phyloP scores from a whole-genome alignment of 495 filamentous ascomycete genomes.

The Geoglossum glabrum region DNA sequence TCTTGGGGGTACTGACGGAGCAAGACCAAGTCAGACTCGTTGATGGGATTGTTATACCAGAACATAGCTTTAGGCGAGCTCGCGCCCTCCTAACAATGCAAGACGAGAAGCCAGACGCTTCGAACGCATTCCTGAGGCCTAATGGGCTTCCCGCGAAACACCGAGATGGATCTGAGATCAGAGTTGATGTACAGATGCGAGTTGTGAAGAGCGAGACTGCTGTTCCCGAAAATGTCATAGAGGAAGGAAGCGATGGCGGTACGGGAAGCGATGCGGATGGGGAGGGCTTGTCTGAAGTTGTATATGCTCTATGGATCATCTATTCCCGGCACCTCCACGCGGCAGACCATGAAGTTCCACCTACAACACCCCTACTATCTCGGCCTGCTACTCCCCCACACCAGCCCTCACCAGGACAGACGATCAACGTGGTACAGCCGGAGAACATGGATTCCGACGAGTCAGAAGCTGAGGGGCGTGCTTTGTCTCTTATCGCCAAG shows the following conservation, averaged over 20 bases:
- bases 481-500: constrained; percentile 42
- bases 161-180: constrained; percentile 73
- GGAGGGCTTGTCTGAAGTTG: constrained; percentile 41
- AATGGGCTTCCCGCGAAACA: constrained; percentile 70
- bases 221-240: constrained; percentile 22
- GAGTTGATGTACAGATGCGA: constrained; percentile 86
- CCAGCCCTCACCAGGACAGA: constrained; percentile 63
- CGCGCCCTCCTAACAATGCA: constrained; percentile 62
- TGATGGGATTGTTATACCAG: constrained; percentile 92
- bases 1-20: constrained; percentile 60
- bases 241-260: constrained; percentile 30
- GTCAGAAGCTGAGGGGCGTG: background rate
- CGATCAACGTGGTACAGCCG: constrained; percentile 19
- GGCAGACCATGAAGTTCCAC: constrained; percentile 29
- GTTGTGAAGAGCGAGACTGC: constrained; percentile 72
- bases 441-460: constrained; percentile 29
- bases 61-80: constrained; percentile 85
- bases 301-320: constrained; percentile 92
- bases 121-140: constrained; percentile 55
- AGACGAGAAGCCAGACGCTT: constrained; percentile 58
- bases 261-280: constrained; percentile 12
- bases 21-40: constrained; percentile 65
- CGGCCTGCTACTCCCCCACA: constrained; percentile 44
- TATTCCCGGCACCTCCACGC: constrained; percentile 87
- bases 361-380: constrained; percentile 36